phyloP scores from a whole-genome alignment of 768 basidiomycete species.

The Mycena rebaudengoi region DNA sequence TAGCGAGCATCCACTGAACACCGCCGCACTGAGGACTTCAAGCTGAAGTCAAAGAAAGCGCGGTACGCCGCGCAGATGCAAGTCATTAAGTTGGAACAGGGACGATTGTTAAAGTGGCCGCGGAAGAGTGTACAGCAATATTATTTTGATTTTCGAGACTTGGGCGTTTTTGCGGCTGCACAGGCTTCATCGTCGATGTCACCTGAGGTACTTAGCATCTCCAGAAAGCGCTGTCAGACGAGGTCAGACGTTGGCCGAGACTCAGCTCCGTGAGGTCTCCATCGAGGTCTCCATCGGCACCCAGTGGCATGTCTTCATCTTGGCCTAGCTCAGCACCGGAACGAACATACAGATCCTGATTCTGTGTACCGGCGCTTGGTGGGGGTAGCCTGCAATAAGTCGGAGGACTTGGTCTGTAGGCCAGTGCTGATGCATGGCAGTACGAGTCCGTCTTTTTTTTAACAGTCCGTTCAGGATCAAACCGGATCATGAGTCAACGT shows the following conservation, averaged over 20 bases:
- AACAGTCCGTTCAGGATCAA: no score
- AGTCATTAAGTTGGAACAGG: no score
- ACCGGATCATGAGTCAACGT: no score
- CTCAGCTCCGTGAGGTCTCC: conserved; percentile 90
- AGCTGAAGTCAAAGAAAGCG: no score
- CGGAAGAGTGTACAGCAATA: no score
- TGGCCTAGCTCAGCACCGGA: conserved; percentile 75
- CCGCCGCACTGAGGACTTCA: no score
- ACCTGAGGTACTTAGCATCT: conserved; percentile 44
- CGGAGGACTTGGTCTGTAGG: no score
- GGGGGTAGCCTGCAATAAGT: conserved; percentile 47
- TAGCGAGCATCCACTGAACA: no score
- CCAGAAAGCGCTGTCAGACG: conserved; percentile 75
- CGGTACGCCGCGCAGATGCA: no score
- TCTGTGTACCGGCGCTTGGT: conserved; percentile 80
- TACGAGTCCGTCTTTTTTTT: no score
- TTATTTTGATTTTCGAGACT: conserved; percentile 42
- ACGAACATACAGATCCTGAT: conserved; percentile 61
- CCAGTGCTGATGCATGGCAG: no score
- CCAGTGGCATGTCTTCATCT: conserved; percentile 54
- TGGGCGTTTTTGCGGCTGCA: conserved; percentile 25
- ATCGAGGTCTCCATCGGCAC: conserved; percentile 76
- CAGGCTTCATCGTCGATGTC: conserved; percentile 54
- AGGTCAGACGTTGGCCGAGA: conserved; percentile 90
- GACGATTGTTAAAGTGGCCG: no score